Conservation (phyloP, 1,284 basidiomycete species). For the Tilletia horrida region DNA sequence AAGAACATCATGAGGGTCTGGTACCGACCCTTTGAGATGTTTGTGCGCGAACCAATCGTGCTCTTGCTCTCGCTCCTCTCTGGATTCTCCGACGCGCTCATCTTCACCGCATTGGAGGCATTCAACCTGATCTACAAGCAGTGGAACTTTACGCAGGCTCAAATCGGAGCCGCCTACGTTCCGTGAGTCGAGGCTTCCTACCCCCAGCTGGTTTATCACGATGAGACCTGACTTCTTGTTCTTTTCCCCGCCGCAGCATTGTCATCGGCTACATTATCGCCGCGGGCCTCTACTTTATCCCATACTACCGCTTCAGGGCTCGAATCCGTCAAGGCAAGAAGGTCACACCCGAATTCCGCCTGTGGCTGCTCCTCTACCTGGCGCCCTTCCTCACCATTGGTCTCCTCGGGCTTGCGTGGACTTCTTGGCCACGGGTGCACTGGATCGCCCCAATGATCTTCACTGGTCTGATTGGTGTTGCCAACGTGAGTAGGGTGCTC, state of each 20-base stretch:
- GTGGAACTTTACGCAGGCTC: conserved; percentile 55
- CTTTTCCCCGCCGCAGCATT: conserved; percentile 29
- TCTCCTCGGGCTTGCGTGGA: conserved; percentile 58
- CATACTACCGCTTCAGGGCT: conserved; percentile 25
- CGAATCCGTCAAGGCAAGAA: conserved; percentile 43
- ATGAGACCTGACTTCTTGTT: neutral
- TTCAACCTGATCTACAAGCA: conserved; percentile 57
- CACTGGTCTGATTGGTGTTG: conserved; percentile 56
- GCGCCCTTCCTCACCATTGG: conserved; percentile 57
- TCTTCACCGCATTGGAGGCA: conserved; percentile 58
- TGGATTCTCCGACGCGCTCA: conserved; percentile 56
- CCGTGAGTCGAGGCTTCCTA: conserved; percentile 26
- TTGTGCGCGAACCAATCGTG: conserved; percentile 57
- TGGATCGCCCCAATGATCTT: conserved; percentile 59
- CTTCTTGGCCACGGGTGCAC: conserved; percentile 53
- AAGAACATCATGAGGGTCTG: conserved; percentile 54
- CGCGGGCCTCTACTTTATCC: conserved; percentile 54
- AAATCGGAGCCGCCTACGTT: conserved; percentile 55
- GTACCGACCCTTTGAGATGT: conserved; percentile 56
- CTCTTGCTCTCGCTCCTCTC: conserved; percentile 56
- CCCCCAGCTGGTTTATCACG: neutral
- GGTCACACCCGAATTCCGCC: conserved; percentile 54
- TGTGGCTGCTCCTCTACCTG: conserved; percentile 55
- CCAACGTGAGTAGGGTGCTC: conserved; percentile 38
- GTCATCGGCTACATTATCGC: conserved; percentile 57